Evolutionary conservation across 2,329 filamentous ascomycete species (phyloP).

Genomic region (Talaromyces atroroseus): DNA sequence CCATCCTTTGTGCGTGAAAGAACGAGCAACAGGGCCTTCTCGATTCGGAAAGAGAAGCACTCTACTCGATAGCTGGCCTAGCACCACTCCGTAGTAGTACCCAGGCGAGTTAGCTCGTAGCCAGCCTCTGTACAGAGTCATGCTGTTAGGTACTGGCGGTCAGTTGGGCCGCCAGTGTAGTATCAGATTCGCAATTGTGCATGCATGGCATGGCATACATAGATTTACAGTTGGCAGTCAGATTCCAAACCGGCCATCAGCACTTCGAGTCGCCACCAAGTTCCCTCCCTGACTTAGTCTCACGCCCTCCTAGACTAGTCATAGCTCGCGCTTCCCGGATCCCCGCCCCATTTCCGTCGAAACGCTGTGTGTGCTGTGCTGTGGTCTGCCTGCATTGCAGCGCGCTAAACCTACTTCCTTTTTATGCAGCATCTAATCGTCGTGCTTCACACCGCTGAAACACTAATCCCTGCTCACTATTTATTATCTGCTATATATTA

Average conservation of each 20-base stretch:
- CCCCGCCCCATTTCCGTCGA: conserved; percentile 8
- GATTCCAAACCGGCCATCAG: too few relatives aligned
- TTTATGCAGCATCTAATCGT: not conserved
- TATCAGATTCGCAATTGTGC: not conserved
- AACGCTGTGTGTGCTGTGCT: not conserved
- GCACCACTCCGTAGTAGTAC: too few relatives aligned
- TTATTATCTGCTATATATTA: conserved; percentile 6
- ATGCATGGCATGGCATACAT: not conserved
- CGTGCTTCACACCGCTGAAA: conserved; percentile 11
- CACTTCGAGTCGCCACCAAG: too few relatives aligned
- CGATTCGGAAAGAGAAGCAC: too few relatives aligned
- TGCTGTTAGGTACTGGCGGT: not conserved
- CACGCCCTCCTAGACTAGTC: too few relatives aligned
- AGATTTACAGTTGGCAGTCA: not conserved
- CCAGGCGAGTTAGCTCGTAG: too few relatives aligned
- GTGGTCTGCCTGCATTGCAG: not conserved
- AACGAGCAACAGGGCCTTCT: too few relatives aligned
- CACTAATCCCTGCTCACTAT: not conserved
- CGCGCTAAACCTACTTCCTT: not conserved
- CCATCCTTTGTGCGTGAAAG: too few relatives aligned
- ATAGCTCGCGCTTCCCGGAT: conserved; percentile 4
- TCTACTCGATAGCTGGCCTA: too few relatives aligned
- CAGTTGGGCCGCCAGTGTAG: not conserved
- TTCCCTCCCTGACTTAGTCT: too few relatives aligned
- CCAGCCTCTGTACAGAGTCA: too few relatives aligned